Evolutionary conservation across 2,329 filamentous ascomycete genomes (phyloP).

Genomic region (Cadophora sp.): DNA sequence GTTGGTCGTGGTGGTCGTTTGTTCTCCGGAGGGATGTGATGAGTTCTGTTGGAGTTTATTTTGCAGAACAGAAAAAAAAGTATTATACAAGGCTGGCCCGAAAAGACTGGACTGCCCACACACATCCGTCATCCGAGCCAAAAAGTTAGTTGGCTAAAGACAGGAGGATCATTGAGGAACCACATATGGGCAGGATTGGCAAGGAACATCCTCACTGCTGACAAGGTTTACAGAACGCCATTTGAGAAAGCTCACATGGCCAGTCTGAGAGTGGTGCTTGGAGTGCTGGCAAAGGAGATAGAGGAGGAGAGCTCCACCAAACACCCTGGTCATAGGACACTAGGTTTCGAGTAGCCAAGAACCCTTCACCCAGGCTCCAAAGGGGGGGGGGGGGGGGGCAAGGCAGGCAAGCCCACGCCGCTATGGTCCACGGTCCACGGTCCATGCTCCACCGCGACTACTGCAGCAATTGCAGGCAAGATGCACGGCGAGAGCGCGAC

Average conservation of each 20-base stretch:
- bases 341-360: conserved; percentile 28
- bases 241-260: conserved; percentile 38
- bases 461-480: conserved; percentile 25
- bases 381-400: too few species aligned
- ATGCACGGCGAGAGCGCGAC: conserved; percentile 15
- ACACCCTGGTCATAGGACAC: conserved; percentile 25
- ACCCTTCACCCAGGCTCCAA: conserved; percentile 21
- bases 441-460: conserved; percentile 20
- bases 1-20: conserved; percentile 40
- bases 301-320: conserved; percentile 32
- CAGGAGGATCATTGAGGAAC: conserved; percentile 32
- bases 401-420: conserved; percentile 27
- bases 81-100: conserved; percentile 33
- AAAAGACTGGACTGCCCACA: conserved; percentile 26
- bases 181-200: conserved; percentile 36
- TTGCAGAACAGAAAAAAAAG: conserved; percentile 34
- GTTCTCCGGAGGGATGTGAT: conserved; percentile 36
- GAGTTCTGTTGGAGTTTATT: conserved; percentile 34
- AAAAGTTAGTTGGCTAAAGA: conserved; percentile 28
- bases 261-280: conserved; percentile 36
- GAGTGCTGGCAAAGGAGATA: conserved; percentile 26
- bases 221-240: conserved; percentile 36
- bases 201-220: conserved; percentile 35
- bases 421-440: conserved; percentile 21
- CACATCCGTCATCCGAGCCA: conserved; percentile 33